These are phyloP conservation scores for Starmerella scarabaei DNA, from an alignment of 805 yeast species.

Conservation along the genomic window DNA sequence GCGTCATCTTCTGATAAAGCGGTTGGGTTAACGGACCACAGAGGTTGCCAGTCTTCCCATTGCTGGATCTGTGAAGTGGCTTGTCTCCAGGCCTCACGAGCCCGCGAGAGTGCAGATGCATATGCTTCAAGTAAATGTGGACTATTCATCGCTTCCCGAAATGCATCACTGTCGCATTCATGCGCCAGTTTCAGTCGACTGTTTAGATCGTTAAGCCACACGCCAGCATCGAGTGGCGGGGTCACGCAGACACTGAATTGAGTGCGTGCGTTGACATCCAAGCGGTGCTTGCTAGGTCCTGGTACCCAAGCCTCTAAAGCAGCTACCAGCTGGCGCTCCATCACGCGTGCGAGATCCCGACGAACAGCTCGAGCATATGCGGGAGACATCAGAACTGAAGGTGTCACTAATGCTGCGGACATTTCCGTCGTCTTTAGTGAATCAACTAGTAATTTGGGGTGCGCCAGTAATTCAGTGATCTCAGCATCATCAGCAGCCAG, in stretches of 20 bases:
- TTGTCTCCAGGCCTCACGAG: not conserved
- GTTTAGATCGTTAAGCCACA: not conserved
- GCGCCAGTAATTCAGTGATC: not conserved
- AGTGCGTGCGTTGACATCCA: not conserved
- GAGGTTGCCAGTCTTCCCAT: slow-evolving; percentile 45
- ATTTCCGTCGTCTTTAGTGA: not conserved
- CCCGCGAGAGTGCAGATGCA: not conserved
- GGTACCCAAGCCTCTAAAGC: slow-evolving; percentile 1
- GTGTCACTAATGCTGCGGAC: not conserved
- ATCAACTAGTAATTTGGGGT: not conserved
- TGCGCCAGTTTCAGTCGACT: not conserved
- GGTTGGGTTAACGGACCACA: slow-evolving; percentile 32
- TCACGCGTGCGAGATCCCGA: not conserved
- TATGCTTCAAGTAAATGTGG: not conserved
- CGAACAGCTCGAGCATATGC: slow-evolving; percentile 1
- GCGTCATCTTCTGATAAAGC: not conserved
- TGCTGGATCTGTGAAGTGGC: slow-evolving; percentile 28
- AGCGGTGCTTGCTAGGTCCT: not conserved
- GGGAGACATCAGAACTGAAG: not conserved
- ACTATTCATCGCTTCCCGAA: not conserved
- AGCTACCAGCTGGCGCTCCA: not conserved
- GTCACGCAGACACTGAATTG: not conserved
- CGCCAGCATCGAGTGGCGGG: not conserved
- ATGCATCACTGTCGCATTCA: not conserved
- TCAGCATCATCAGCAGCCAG: slow-evolving; percentile 5